Percentiles rank a stretch among this genome's conserved stretches.
These are phyloP conservation scores for Biscogniauxia sp. DNA, from an alignment of 2,329 filamentous ascomycete species.

Conservation along the genomic window DNA sequence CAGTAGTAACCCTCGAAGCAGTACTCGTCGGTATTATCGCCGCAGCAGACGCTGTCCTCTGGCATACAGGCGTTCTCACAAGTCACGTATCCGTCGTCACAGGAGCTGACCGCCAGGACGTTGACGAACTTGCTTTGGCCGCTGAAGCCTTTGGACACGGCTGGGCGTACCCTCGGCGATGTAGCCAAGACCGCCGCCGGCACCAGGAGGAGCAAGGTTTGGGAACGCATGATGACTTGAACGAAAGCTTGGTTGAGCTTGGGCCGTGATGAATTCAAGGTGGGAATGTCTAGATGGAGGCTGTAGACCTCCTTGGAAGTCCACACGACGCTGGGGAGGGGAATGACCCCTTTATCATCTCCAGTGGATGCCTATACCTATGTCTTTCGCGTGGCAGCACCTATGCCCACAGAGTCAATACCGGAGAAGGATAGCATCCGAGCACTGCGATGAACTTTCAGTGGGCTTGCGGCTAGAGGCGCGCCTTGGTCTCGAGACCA, in stretches of 20 bases:
- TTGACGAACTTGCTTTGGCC: constrained; percentile 16
- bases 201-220: constrained; percentile 16
- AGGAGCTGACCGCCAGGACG: constrained; percentile 11
- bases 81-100: constrained; percentile 10
- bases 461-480: background rate
- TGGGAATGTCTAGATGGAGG: background rate
- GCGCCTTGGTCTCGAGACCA: background rate
- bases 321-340: background rate
- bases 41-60: constrained; percentile 17
- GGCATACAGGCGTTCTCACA: constrained; percentile 26
- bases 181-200: constrained; percentile 14
- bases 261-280: background rate
- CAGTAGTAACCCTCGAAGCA: constrained; percentile 22
- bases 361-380: background rate
- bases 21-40: constrained; percentile 24
- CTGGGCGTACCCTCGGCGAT: constrained; percentile 12
- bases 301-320: background rate
- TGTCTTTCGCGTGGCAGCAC: background rate
- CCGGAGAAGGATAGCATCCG: no score
- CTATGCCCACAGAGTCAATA: background rate
- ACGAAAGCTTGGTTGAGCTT: background rate
- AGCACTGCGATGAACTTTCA: background rate
- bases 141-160: constrained; percentile 7
- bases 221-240: constrained; percentile 16
- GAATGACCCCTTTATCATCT: background rate